phyloP scores from a whole-genome alignment of 768 basidiomycete genomes.

The Exsudoporus frostii region DNA sequence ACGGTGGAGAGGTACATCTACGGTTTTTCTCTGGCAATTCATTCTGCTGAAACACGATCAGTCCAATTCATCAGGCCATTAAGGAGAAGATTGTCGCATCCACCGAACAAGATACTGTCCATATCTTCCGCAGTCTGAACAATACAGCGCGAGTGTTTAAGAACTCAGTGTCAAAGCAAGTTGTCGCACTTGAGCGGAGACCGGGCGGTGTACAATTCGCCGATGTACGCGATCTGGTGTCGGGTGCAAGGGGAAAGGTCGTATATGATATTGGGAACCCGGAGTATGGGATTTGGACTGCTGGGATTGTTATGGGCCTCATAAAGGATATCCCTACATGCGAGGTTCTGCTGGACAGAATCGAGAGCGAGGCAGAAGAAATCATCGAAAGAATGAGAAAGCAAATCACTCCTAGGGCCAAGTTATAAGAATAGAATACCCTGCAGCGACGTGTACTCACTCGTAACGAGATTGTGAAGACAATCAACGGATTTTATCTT shows the following conservation, averaged over 20 bases:
- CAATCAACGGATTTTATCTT: background rate
- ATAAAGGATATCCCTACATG: slow-evolving; percentile 87
- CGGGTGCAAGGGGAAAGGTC: slow-evolving; percentile 61
- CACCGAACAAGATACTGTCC: slow-evolving; percentile 78
- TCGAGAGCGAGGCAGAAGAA: slow-evolving; percentile 75
- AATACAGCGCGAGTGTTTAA: slow-evolving; percentile 87
- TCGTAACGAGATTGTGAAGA: background rate
- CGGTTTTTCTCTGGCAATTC: background rate
- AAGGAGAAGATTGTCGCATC: slow-evolving; percentile 86
- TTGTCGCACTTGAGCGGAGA: slow-evolving; percentile 76
- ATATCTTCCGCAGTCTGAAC: slow-evolving; percentile 85
- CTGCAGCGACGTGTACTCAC: background rate
- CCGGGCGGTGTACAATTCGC: slow-evolving; percentile 87
- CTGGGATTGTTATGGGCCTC: slow-evolving; percentile 61
- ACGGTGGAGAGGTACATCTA: slow-evolving; percentile 69
- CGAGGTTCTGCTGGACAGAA: slow-evolving; percentile 58
- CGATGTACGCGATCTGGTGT: slow-evolving; percentile 74
- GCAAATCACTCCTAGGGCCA: slow-evolving; percentile 16
- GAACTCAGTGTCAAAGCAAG: slow-evolving; percentile 80
- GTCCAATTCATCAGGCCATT: slow-evolving; percentile 85
- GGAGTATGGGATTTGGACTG: slow-evolving; percentile 85
- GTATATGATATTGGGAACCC: slow-evolving; percentile 85
- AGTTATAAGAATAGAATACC: slow-evolving; percentile 17
- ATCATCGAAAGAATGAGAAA: slow-evolving; percentile 50
- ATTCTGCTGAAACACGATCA: slow-evolving; percentile 25